phyloP scores from a whole-genome alignment of 1,284 basidiomycete genomes.

The Malassezia brasiliensis region DNA sequence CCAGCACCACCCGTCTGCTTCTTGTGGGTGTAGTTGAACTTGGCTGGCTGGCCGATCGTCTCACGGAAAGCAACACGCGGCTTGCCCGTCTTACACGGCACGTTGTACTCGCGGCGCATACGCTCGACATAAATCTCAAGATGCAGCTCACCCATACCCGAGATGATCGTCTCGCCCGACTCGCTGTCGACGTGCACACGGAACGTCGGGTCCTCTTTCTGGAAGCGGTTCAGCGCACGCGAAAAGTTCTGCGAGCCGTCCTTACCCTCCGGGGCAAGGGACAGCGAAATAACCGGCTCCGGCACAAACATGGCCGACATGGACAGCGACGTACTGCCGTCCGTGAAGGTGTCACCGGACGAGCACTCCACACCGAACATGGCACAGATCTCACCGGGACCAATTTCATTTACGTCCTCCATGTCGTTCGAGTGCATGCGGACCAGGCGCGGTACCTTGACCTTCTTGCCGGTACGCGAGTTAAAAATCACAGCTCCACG shows the following conservation, averaged over 20 bases:
- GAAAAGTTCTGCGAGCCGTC: conserved; percentile 79
- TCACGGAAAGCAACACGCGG: conserved; percentile 95
- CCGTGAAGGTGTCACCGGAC: conserved; percentile 92
- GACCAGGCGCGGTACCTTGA: conserved; percentile 94
- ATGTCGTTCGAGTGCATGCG: conserved; percentile 99
- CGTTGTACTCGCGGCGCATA: conserved; percentile 95
- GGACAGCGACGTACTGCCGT: conserved; percentile 42
- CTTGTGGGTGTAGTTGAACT: conserved; percentile 91
- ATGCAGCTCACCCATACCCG: conserved; percentile 98
- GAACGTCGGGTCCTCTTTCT: conserved; percentile 99
- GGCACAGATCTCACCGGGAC: conserved; percentile 98
- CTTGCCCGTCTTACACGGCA: conserved; percentile 85
- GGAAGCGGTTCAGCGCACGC: conserved; percentile 90
- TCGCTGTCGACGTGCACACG: conserved; percentile 88
- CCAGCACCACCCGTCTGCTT: conserved; percentile 97
- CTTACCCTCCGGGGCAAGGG: conserved; percentile 80
- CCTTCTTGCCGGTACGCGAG: conserved; percentile 87
- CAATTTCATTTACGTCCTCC: conserved; percentile 91
- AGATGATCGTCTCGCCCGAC: conserved; percentile 99
- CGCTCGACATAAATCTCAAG: conserved; percentile 98
- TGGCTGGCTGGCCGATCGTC: conserved; percentile 70
- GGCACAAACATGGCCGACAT: conserved; percentile 96
- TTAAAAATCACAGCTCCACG: conserved; percentile 81
- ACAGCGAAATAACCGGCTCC: conserved; percentile 92
- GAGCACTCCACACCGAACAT: conserved; percentile 99